Conservation (phyloP, 345 rosid genomes). For the Lagerstroemia speciosa region DNA sequence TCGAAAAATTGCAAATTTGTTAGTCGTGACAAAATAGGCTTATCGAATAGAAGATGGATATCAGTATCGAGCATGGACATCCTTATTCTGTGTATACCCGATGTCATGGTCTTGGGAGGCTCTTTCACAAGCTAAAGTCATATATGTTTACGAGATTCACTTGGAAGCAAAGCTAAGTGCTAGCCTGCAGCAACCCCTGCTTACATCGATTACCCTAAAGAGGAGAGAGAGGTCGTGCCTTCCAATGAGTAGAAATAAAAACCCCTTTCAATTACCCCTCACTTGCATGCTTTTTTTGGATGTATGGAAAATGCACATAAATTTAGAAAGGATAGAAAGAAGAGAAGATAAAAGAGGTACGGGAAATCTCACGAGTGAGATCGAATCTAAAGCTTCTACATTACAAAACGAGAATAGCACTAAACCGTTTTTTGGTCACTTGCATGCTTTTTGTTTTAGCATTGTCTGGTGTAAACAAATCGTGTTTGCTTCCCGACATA, state of each 20-base stretch:
- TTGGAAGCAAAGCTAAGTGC: background rate
- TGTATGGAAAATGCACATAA: too few species aligned
- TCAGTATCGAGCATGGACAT: background rate
- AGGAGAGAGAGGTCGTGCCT: background rate
- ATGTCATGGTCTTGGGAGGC: background rate
- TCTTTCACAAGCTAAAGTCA: conserved; percentile 1
- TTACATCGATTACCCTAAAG: background rate
- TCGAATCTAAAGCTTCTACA: too few species aligned
- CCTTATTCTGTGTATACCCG: background rate
- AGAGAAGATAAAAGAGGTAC: too few species aligned
- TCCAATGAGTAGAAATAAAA: background rate
- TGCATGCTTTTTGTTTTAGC: background rate
- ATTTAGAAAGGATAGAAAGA: too few species aligned
- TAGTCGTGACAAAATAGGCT: background rate
- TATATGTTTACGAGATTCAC: background rate
- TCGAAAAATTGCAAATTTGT: background rate
- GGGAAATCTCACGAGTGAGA: too few species aligned
- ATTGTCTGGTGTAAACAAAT: background rate
- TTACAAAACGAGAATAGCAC: too few species aligned
- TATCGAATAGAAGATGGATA: background rate
- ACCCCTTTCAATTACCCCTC: background rate
- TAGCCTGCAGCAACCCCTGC: background rate
- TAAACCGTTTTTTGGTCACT: too few species aligned
- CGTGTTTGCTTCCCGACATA: background rate
- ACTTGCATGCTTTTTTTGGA: background rate